Conservation (phyloP, 805 yeast species). For the Lachancea sp. region DNA sequence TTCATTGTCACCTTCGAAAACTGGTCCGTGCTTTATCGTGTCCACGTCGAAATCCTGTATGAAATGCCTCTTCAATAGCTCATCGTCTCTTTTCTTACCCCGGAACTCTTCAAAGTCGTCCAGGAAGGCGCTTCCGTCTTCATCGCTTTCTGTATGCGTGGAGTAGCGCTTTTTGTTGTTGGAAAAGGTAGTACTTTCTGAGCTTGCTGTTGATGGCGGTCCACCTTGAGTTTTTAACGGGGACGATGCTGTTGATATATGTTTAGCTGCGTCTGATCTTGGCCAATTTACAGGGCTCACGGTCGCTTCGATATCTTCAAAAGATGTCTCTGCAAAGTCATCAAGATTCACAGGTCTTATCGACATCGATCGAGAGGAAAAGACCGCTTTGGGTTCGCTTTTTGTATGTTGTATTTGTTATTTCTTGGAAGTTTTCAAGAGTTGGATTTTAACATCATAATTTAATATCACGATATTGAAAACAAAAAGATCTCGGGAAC, state of each 20-base stretch:
- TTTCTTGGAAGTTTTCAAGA: background rate
- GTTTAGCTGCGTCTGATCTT: slow-evolving; percentile 2
- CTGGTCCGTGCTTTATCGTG: background rate
- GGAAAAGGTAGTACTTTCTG: slow-evolving; percentile 28
- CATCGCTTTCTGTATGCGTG: slow-evolving; percentile 17
- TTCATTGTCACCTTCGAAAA: background rate
- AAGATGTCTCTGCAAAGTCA: slow-evolving; percentile 27
- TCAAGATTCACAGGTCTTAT: slow-evolving; percentile 17
- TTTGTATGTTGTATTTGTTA: background rate
- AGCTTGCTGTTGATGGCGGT: slow-evolving; percentile 26
- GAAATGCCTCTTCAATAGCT: slow-evolving; percentile 21
- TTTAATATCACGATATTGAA: too few species aligned
- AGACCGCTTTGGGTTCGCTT: background rate
- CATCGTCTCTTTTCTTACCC: slow-evolving; percentile 23
- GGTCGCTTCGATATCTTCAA: slow-evolving; percentile 30
- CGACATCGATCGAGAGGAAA: slow-evolving; percentile 12
- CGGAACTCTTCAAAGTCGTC: slow-evolving; percentile 28
- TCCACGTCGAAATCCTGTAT: background rate
- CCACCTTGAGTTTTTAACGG: slow-evolving; percentile 10
- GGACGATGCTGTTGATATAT: slow-evolving; percentile 9
- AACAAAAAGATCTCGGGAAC: background rate
- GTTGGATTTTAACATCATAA: background rate
- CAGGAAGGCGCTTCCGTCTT: slow-evolving; percentile 22
- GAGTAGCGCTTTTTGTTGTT: slow-evolving; percentile 14
- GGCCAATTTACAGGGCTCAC: slow-evolving; percentile 12